phyloP scores from a whole-genome alignment of 2,329 filamentous ascomycete species.

The Fusarium decemcellulare region DNA sequence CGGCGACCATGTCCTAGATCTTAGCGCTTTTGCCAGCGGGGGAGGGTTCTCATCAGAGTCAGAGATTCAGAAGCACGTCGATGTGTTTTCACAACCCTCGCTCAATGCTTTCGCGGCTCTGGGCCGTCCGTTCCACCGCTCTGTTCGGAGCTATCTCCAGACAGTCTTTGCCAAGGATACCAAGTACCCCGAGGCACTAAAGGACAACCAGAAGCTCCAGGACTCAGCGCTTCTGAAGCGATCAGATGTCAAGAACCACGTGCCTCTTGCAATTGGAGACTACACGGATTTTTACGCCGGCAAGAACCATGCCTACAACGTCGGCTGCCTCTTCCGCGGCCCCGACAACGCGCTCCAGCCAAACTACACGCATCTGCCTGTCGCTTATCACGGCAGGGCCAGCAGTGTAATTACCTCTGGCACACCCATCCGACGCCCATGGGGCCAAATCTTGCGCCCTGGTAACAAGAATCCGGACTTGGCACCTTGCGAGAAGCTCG shows the following conservation, averaged over 20 bases:
- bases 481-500: slow-evolving; percentile 73
- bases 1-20: slow-evolving; percentile 79
- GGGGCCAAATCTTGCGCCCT: slow-evolving; percentile 76
- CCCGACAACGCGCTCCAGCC: slow-evolving; percentile 81
- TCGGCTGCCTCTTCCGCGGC: slow-evolving; percentile 81
- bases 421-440: slow-evolving; percentile 79
- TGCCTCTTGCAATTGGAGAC: slow-evolving; percentile 84
- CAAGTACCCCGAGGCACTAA: slow-evolving; percentile 50
- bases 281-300: slow-evolving; percentile 91
- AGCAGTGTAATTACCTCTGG: slow-evolving; percentile 83
- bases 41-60: slow-evolving; percentile 56
- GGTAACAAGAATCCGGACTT: slow-evolving; percentile 66
- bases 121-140: slow-evolving; percentile 77
- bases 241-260: slow-evolving; percentile 72
- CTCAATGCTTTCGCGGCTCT: slow-evolving; percentile 61
- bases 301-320: slow-evolving; percentile 79
- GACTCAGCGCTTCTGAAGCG: slow-evolving; percentile 47
- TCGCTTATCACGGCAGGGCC: slow-evolving; percentile 85
- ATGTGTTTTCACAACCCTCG: slow-evolving; percentile 46
- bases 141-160: slow-evolving; percentile 79
- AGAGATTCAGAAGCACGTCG: slow-evolving; percentile 44
- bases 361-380: slow-evolving; percentile 85
- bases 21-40: slow-evolving; percentile 70
- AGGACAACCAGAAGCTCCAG: slow-evolving; percentile 53
- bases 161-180: slow-evolving; percentile 71